Base-by-base conservation (phyloP, 2,329 filamentous ascomycete species). In the Paecilomyces fulvus region DNA sequence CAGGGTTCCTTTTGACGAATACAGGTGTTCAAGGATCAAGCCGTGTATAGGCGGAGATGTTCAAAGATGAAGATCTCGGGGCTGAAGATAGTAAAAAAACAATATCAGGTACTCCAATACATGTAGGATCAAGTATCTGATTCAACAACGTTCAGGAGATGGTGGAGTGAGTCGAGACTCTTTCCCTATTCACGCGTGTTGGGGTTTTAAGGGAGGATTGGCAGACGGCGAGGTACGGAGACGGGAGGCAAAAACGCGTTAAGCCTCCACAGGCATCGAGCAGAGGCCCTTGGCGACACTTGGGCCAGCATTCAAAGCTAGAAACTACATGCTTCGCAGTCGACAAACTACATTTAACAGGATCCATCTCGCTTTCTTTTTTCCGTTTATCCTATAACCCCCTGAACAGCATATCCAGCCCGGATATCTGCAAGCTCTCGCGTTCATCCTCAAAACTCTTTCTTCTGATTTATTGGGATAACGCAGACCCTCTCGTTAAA, bases 161-260 rank as follows among this genome's bases (percentile, higher is more conserved):
- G 21, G 30, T 8, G 30, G 30, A 17, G 51, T 43, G 51, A 30
- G 50, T 31, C 30, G 25, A 30, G 9, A 8, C n/a, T 11, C 17
- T n/a, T 25, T 28, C 23, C 17, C 28, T 30, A 30, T 52, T 33
- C 50, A 52, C 50, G 50, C 50, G 50, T 53, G 30, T 48, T 46
- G 30, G 46, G 55, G 31, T 54, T 51, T 51, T 31, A 46, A 54
- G 51, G 17, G 55, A 31, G 43, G 52, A 49, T 9, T 37, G 55
- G 55, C 52, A 52, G 52, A 56, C 20, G 57, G 56, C 56, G 58
- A 52, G 49, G 52, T 57, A 37, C 30, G 51, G 51, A 37, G 30
- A 49, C 52, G 52, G 52, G 52, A 54, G 52, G 52, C 52, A 52
- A 60, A 58, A 59, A 59, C 59, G 59, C 59, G 59, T 57, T 50